A percentile compares a stretch with the other conserved stretches of the same genome.
phyloP scores from a whole-genome alignment of 1,284 basidiomycete species.

The Sporisorium iseilematis-ciliati region DNA sequence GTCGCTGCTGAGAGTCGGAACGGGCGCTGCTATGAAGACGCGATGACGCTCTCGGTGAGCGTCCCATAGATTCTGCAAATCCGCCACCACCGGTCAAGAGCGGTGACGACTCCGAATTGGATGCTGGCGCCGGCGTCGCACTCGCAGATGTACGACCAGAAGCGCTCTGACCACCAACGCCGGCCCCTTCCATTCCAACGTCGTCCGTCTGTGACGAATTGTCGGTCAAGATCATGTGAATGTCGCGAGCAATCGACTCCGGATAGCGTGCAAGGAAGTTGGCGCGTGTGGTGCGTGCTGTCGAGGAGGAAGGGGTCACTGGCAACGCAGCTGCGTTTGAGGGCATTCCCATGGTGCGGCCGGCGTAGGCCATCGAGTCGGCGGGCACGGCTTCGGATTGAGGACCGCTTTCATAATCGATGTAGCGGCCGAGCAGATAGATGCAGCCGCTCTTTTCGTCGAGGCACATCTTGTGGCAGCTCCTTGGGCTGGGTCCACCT shows the following conservation, averaged over 20 bases:
- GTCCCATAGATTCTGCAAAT: conserved; percentile 16
- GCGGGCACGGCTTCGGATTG: conserved; percentile 25
- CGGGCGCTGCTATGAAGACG: conserved; percentile 23
- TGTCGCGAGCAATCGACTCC: conserved; percentile 45
- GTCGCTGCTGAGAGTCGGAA: conserved; percentile 34
- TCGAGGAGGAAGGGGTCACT: conserved; percentile 41
- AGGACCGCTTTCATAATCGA: conserved; percentile 48
- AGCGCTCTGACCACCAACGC: conserved; percentile 14
- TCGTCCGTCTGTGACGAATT: conserved; percentile 27
- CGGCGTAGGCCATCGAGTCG: conserved; percentile 25
- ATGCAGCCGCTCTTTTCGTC: conserved; percentile 79
- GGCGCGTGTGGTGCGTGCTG: conserved; percentile 34
- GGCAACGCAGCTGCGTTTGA: conserved; percentile 18
- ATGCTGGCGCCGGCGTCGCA: conserved; percentile 25
- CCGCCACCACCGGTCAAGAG: conserved; percentile 10
- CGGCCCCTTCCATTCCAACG: conserved; percentile 33
- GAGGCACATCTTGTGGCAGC: conserved; percentile 86
- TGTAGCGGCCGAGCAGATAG: conserved; percentile 74
- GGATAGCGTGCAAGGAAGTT: conserved; percentile 43
- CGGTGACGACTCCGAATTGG: conserved; percentile 38
- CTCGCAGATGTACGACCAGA: conserved; percentile 15
- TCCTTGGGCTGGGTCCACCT: conserved; percentile 77
- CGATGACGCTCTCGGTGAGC: conserved; percentile 27
- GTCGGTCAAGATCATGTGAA: conserved; percentile 40
- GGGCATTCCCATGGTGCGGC: conserved; percentile 9